These are phyloP conservation scores for Naegleria gruberi DNA, from an alignment of 208 protist genomes.

Conservation along the genomic window DNA sequence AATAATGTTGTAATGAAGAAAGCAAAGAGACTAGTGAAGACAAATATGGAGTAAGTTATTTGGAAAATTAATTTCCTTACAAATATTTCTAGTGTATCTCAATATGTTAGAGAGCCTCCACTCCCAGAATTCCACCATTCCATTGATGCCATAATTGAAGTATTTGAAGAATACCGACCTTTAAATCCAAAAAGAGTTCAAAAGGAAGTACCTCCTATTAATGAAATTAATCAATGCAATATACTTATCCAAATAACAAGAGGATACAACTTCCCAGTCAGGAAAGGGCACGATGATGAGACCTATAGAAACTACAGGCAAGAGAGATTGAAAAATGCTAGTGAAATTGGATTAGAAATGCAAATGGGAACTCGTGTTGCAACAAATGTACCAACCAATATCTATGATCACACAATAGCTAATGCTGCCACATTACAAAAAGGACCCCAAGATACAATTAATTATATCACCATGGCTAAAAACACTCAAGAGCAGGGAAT, in stretches of 20 bases:
- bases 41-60: not conserved
- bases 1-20: not conserved
- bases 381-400: not conserved
- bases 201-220: not conserved
- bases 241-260: not conserved
- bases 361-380: not conserved
- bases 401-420: not conserved
- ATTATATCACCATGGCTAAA: not conserved
- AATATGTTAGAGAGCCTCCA: not conserved
- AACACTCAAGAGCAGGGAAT: not conserved
- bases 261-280: not conserved
- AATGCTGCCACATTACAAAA: not conserved
- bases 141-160: not conserved
- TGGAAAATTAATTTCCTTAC: too few relatives aligned
- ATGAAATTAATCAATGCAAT: not conserved
- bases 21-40: not conserved
- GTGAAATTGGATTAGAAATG: not conserved
- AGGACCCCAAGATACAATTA: not conserved
- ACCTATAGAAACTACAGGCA: not conserved
- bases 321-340: not conserved
- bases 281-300: not conserved
- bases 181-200: not conserved
- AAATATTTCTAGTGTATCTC: not conserved
- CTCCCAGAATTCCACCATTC: not conserved
- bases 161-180: slow-evolving; percentile 1